Base-by-base conservation (phyloP, 371 early-diverging fungal genomes). In the Apophysomyces ossiformis region DNA sequence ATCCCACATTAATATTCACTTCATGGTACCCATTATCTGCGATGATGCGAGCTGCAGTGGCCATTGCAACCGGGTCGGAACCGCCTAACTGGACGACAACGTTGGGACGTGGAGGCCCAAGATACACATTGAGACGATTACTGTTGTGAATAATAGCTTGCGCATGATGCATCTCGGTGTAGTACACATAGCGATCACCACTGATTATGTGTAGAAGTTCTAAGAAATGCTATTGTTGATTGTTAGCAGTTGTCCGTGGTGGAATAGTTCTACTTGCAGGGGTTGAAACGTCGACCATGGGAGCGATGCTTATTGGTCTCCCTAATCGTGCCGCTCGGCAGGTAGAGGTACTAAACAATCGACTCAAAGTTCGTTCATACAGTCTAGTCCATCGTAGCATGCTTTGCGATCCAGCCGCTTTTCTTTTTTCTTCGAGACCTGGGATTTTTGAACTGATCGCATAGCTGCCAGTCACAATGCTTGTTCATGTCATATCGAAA, bases 151-250 rank as follows among this genome's bases (percentile, higher is more conserved):
- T 64, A 21, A 93, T 84, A 7, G 89, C 89, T 57, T 88, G 86
- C n/a, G 88, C 84, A 66, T 91, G 90, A 58, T 89, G 76, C 93
- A 93, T 93, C 65, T 93, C 92, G 3, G 89, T 89, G 65, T 90
- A 93, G n/a, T 90, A 83, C 13, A 77, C 77, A 66, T 89, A 85
- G 9, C 85, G 84, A 16, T 83, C 75, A 32, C 60, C 38, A 7
- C 81, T 76, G 44, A 92, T 89, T 39, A 93, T 83, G 50, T 83
- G 83, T n/a, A 90, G 72, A 7, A 93, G 69, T 35, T 89, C 86
- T 45, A 91, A 69, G 64, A 92, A 93, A 66, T 83, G 83, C 85
- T 84, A 66, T 35, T 15, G 8, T 5, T 11, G 11, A 43, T 45
- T 35, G 35, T 6, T 58, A 36, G 32, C 13, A 58, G 21, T 39